These are phyloP conservation scores for Collybiopsis confluens DNA, from an alignment of 768 basidiomycete genomes.

Conservation along the genomic window DNA sequence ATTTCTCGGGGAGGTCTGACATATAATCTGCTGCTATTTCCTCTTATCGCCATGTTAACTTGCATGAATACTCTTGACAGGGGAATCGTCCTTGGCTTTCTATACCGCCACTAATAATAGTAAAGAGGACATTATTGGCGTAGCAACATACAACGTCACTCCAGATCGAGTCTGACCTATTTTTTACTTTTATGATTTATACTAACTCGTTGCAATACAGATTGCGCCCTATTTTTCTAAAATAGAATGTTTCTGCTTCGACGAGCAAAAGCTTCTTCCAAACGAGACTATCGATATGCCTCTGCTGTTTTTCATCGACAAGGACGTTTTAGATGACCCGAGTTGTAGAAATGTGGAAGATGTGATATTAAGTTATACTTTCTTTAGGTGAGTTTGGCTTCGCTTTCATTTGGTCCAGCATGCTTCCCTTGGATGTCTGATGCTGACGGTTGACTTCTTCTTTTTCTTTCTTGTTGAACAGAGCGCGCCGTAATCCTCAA, in stretches of 20 bases:
- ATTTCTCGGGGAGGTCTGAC: too few species aligned
- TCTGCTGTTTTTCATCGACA: conserved; percentile 97
- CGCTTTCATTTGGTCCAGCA: too few species aligned
- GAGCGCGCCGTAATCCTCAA: conserved; percentile 78
- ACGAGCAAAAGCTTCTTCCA: conserved; percentile 92
- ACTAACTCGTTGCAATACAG: too few species aligned
- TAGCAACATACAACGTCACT: conserved; percentile 98
- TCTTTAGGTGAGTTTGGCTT: conserved; percentile 76
- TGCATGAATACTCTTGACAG: too few species aligned
- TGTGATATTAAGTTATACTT: conserved; percentile 93
- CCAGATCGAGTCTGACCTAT: conserved; percentile 76
- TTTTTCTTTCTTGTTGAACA: conserved; percentile 23
- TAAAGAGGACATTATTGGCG: conserved; percentile 88
- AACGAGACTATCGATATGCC: conserved; percentile 98
- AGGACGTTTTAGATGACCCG: conserved; percentile 93
- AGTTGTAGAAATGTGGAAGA: conserved; percentile 83
- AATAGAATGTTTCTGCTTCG: conserved; percentile 99
- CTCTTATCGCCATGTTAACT: too few species aligned
- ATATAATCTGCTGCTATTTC: too few species aligned
- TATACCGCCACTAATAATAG: conserved; percentile 90
- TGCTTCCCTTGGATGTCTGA: too few species aligned
- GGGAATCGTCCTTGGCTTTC: conserved; percentile 91
- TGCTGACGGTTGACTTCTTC: not conserved
- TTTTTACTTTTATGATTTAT: too few species aligned
- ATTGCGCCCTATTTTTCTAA: conserved; percentile 98